Evolutionary conservation across 148 eudicot genomes (phyloP).

Genomic region (Vaccinium darrowii): DNA sequence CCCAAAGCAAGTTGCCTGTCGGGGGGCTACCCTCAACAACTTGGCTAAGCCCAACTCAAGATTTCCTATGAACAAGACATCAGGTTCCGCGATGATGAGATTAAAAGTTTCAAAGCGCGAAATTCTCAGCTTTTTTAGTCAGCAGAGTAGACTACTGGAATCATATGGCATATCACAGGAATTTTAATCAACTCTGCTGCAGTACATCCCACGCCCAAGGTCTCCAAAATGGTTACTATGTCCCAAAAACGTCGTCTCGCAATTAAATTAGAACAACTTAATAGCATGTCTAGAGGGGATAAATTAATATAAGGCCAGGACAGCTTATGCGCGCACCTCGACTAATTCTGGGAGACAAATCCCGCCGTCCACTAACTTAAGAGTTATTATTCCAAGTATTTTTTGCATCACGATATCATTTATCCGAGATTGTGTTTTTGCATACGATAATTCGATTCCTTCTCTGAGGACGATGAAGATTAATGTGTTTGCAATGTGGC

Average conservation of each 20-base stretch:
- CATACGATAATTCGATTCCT: not conserved
- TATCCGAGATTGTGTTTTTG: not conserved
- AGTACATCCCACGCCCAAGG: not conserved
- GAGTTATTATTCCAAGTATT: not conserved
- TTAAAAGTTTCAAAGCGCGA: not conserved
- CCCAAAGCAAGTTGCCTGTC: slow-evolving; percentile 20
- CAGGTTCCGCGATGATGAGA: not conserved
- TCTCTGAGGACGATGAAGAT: not conserved
- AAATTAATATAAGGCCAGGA: not conserved
- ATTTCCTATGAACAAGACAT: not conserved
- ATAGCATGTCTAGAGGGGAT: not conserved
- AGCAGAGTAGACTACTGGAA: not conserved
- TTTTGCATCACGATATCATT: not conserved
- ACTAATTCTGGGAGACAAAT: too few species aligned
- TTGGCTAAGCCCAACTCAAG: not conserved
- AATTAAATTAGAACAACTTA: not conserved
- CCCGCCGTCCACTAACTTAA: too few species aligned
- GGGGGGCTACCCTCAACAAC: slow-evolving; percentile 8
- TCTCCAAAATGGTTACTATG: not conserved
- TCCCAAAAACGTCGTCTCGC: not conserved
- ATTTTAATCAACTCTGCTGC: not conserved
- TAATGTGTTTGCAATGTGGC: not conserved
- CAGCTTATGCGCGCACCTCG: too few species aligned
- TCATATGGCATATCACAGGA: not conserved
- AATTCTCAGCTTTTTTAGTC: not conserved